phyloP scores from a whole-genome alignment of 2,329 filamentous ascomycete species.

The Aspergillus sclerotialis region DNA sequence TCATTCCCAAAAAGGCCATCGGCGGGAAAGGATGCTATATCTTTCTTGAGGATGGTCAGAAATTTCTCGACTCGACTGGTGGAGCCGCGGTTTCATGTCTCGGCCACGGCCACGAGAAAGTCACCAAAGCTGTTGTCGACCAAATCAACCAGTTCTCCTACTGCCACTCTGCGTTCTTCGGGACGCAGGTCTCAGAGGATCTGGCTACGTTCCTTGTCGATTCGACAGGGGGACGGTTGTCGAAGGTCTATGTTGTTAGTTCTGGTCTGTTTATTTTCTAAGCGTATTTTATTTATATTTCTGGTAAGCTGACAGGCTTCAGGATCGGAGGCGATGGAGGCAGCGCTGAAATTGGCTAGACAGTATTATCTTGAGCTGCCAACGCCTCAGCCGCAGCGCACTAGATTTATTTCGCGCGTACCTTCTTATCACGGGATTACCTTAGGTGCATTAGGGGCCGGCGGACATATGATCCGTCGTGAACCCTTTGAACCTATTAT shows the following conservation, averaged over 20 bases:
- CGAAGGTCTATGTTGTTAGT: conserved; percentile 49
- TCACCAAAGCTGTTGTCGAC: conserved; percentile 52
- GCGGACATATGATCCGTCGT: conserved; percentile 56
- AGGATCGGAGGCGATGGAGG: conserved; percentile 65
- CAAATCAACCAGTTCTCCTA: conserved; percentile 57
- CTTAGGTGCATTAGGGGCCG: conserved; percentile 57
- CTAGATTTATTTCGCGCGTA: conserved; percentile 57
- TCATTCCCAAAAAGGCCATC: conserved; percentile 41
- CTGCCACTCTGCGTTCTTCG: conserved; percentile 54
- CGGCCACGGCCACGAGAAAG: conserved; percentile 58
- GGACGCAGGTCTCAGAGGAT: conserved; percentile 47
- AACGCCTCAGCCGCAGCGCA: conserved; percentile 46
- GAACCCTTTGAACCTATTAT: conserved; percentile 57
- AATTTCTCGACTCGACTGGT: conserved; percentile 64
- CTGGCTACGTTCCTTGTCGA: conserved; percentile 45
- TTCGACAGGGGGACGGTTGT: conserved; percentile 47
- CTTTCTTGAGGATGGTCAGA: conserved; percentile 48
- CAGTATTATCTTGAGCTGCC: conserved; percentile 59
- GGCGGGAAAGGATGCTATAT: conserved; percentile 47
- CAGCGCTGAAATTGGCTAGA: conserved; percentile 58
- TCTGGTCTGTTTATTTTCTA: conserved; percentile 41
- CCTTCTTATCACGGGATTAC: conserved; percentile 67
- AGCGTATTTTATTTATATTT: neutral
- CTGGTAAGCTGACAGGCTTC: conserved; percentile 1
- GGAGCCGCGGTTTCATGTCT: conserved; percentile 68